Conservation (phyloP, 2,329 filamentous ascomycete genomes). For the Emmonsiellopsis sp. region DNA sequence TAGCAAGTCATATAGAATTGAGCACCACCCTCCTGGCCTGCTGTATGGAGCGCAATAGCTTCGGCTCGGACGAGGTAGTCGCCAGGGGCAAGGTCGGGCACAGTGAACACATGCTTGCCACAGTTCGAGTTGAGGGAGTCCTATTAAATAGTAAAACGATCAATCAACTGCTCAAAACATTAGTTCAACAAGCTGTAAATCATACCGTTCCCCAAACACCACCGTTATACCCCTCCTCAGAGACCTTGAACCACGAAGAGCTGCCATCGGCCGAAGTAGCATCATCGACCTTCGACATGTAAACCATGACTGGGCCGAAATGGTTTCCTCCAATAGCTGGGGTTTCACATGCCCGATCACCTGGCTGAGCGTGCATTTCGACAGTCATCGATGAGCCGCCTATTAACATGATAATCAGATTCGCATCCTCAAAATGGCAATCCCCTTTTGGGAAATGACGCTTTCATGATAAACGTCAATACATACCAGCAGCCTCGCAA, state of each 20-base stretch:
- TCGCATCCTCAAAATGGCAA: no score
- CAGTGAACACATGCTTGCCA: conserved; percentile 19
- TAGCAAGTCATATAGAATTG: conserved; percentile 33
- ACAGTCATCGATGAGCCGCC: background rate
- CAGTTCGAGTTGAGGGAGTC: conserved; percentile 5
- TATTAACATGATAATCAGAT: background rate
- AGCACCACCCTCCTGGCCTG: conserved; percentile 31
- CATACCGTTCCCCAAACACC: conserved; percentile 6
- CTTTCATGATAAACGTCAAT: background rate
- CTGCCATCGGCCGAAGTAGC: conserved; percentile 7
- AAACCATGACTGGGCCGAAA: conserved; percentile 40
- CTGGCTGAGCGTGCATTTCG: background rate
- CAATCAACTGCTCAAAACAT: background rate
- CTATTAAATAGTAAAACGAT: background rate
- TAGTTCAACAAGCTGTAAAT: background rate
- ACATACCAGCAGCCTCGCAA: conserved; percentile 2
- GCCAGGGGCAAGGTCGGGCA: conserved; percentile 36
- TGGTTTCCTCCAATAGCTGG: conserved; percentile 50
- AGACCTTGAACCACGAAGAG: conserved; percentile 9
- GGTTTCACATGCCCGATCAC: conserved; percentile 27
- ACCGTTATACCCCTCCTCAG: conserved; percentile 24
- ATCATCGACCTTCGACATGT: conserved; percentile 12
- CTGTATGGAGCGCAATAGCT: conserved; percentile 39
- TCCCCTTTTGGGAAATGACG: no score
- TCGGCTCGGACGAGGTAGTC: conserved; percentile 41